Conservation (phyloP, 495 filamentous ascomycete genomes). For the Xylaria venustula region DNA sequence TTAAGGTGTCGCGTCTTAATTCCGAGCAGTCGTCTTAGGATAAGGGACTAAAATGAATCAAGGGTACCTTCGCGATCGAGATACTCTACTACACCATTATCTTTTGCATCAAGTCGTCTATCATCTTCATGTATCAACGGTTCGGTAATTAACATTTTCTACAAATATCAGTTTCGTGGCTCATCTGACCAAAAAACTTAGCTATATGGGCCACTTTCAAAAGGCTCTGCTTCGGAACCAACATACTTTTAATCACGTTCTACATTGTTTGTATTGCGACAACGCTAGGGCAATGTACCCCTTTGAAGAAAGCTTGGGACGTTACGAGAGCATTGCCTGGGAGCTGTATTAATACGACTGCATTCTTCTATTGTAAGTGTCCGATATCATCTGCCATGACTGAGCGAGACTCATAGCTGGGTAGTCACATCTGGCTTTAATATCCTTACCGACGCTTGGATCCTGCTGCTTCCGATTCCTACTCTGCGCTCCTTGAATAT, state of each 20-base stretch:
- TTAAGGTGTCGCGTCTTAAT: conserved; percentile 26
- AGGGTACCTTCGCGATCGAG: conserved; percentile 41
- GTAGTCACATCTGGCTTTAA: conserved; percentile 50
- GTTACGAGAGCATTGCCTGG: conserved; percentile 32
- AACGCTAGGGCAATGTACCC: conserved; percentile 44
- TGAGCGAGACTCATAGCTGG: neutral
- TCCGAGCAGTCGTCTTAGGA: no score
- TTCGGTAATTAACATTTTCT: conserved; percentile 36
- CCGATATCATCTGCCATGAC: no score
- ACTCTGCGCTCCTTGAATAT: conserved; percentile 40
- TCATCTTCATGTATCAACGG: conserved; percentile 48
- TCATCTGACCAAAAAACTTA: conserved; percentile 8
- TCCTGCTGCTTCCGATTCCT: conserved; percentile 49
- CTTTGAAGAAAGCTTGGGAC: conserved; percentile 47
- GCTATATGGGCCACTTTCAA: conserved; percentile 32
- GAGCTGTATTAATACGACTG: conserved; percentile 47
- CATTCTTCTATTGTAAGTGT: conserved; percentile 49
- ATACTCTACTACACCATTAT: conserved; percentile 42
- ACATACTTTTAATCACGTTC: conserved; percentile 38
- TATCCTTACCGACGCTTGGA: conserved; percentile 52
- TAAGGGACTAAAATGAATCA: conserved; percentile 6
- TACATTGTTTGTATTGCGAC: conserved; percentile 34
- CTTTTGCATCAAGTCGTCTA: conserved; percentile 45
- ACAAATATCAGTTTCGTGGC: neutral
- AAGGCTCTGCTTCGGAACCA: conserved; percentile 31